phyloP scores from a whole-genome alignment of 2,329 filamentous ascomycete species.

The Trichophyton equinum region DNA sequence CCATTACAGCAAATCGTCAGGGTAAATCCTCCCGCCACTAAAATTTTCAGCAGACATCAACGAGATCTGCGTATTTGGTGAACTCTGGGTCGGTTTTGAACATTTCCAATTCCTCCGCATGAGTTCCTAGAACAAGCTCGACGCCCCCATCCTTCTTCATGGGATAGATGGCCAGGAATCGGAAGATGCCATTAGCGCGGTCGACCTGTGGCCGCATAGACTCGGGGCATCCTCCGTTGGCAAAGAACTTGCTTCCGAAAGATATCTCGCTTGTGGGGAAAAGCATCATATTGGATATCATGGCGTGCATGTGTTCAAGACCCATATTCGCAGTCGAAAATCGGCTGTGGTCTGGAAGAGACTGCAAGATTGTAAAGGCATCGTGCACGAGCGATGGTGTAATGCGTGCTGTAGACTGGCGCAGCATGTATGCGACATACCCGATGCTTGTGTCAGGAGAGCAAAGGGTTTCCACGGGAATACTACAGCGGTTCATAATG shows the following conservation, averaged over 20 bases:
- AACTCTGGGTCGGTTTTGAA: neutral
- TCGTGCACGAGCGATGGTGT: slow-evolving; percentile 5
- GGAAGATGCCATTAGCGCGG: slow-evolving; percentile 2
- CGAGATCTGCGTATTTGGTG: slow-evolving; percentile 1
- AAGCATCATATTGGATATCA: slow-evolving; percentile 6
- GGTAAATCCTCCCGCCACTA: neutral
- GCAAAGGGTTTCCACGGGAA: neutral
- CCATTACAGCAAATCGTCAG: neutral
- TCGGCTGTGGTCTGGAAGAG: slow-evolving; percentile 3
- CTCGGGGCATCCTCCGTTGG: neutral
- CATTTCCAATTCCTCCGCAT: slow-evolving; percentile 5
- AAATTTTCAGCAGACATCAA: neutral
- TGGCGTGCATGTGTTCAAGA: slow-evolving; percentile 5
- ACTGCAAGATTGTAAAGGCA: slow-evolving; percentile 3
- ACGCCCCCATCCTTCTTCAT: slow-evolving; percentile 5
- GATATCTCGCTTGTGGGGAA: slow-evolving; percentile 1
- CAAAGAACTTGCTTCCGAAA: slow-evolving; percentile 1
- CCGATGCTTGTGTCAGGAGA: slow-evolving; percentile 4
- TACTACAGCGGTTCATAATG: slow-evolving; percentile 1
- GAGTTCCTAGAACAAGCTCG: slow-evolving; percentile 2
- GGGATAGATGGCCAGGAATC: slow-evolving; percentile 4
- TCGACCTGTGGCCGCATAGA: slow-evolving; percentile 4
- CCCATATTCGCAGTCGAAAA: slow-evolving; percentile 5
- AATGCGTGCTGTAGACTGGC: slow-evolving; percentile 4
- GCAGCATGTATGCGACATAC: neutral